Percentiles rank a stretch among this genome's conserved stretches.
Conservation (phyloP, 805 yeast species). For the Yarrowia sp. region DNA sequence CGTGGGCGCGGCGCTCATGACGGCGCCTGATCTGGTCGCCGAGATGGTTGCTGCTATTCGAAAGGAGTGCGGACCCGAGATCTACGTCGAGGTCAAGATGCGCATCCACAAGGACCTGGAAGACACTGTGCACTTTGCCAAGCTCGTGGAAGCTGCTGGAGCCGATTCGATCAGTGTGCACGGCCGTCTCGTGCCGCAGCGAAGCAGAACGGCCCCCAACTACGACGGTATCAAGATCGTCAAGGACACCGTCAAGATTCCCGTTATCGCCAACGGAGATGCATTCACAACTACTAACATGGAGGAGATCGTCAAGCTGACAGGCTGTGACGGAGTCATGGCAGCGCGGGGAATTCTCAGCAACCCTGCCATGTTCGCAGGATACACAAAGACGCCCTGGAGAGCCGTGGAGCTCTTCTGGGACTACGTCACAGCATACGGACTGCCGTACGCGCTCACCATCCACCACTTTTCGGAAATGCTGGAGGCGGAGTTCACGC, state of each 20-base stretch:
- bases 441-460: conserved; percentile 76
- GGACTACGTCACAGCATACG: conserved; percentile 74
- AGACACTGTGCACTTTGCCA: conserved; percentile 71
- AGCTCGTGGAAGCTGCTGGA: conserved; percentile 76
- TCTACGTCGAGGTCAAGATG: conserved; percentile 89
- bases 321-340: conserved; percentile 92
- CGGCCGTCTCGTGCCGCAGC: conserved; percentile 81
- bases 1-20: conserved; percentile 93
- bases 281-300: conserved; percentile 70
- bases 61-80: conserved; percentile 60
- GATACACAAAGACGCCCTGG: conserved; percentile 79
- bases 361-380: conserved; percentile 87
- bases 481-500: conserved; percentile 59
- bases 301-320: conserved; percentile 54
- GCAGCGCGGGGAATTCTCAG: conserved; percentile 83
- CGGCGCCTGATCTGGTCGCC: conserved; percentile 74
- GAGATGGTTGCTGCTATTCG: conserved; percentile 84
- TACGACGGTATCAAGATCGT: conserved; percentile 74
- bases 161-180: conserved; percentile 94
- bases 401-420: conserved; percentile 79
- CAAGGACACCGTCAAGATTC: conserved; percentile 51
- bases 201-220: conserved; percentile 81
- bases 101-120: conserved; percentile 75
- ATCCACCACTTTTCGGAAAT: conserved; percentile 90
- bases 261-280: conserved; percentile 98